Evolutionary conservation across 2,329 filamentous ascomycete species (phyloP).

Genomic region (Penicillium sclerotigenum): DNA sequence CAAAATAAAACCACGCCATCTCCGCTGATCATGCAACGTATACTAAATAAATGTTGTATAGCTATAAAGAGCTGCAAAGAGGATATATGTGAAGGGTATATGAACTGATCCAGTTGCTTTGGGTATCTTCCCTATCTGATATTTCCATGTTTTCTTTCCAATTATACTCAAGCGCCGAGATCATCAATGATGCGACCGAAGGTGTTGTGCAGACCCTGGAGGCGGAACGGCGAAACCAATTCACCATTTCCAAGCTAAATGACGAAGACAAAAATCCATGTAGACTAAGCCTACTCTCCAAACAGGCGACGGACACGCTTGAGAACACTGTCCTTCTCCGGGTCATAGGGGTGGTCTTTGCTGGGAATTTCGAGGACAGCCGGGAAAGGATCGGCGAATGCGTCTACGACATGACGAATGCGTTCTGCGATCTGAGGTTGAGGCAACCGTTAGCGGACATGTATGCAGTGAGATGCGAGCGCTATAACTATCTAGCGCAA

Average conservation of each 20-base stretch:
- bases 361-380: slow-evolving; percentile 93
- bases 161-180: slow-evolving; percentile 6
- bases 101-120: slow-evolving; percentile 14
- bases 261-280: background rate
- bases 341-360: slow-evolving; percentile 98
- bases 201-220: slow-evolving; percentile 3
- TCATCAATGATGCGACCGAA: background rate
- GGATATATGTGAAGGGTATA: slow-evolving; percentile 10
- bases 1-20: background rate
- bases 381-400: slow-evolving; percentile 93
- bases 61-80: background rate
- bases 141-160: slow-evolving; percentile 11
- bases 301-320: slow-evolving; percentile 75
- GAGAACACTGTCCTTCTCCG: slow-evolving; percentile 96
- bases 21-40: background rate
- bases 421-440: slow-evolving; percentile 74
- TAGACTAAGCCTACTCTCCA: slow-evolving; percentile 49
- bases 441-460: background rate
- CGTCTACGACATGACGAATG: slow-evolving; percentile 87
- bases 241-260: slow-evolving; percentile 1
- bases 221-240: slow-evolving; percentile 1
- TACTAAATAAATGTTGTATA: background rate
- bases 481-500: no score
- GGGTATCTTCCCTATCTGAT: slow-evolving; percentile 26
- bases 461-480: background rate